Evolutionary conservation across 1,284 basidiomycete species (phyloP).

Genomic region (Pisolithus thermaeus): DNA sequence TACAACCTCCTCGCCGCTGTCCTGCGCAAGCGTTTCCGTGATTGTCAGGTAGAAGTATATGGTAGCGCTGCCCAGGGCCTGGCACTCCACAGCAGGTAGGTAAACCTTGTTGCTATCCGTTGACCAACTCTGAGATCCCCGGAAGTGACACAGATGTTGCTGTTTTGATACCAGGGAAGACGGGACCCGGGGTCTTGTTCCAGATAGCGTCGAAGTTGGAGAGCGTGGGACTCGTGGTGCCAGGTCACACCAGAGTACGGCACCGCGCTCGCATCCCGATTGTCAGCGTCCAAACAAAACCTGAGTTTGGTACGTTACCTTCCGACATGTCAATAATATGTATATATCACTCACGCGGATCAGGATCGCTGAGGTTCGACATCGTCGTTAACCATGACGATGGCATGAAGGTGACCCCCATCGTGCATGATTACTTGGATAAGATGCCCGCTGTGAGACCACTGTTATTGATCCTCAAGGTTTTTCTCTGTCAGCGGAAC

Average conservation of each 20-base stretch:
- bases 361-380: conserved; percentile 61
- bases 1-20: background rate
- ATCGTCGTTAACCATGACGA: conserved; percentile 64
- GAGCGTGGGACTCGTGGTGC: background rate
- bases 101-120: background rate
- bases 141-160: background rate
- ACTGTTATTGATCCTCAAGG: conserved; percentile 67
- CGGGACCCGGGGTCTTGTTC: background rate
- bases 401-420: conserved; percentile 54
- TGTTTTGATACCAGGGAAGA: background rate
- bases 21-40: background rate
- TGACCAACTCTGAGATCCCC: background rate
- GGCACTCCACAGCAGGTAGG: background rate
- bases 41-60: background rate
- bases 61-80: background rate
- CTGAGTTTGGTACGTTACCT: conserved; percentile 24
- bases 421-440: conserved; percentile 54
- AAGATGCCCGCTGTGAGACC: conserved; percentile 60
- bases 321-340: background rate
- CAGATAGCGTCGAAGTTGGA: background rate
- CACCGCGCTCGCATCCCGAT: conserved; percentile 31
- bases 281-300: conserved; percentile 24
- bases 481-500: conserved; percentile 56
- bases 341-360: background rate
- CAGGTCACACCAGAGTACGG: conserved; percentile 1